phyloP scores from a whole-genome alignment of 2,329 filamentous ascomycete genomes.

The Aspergillus puulaauensis region DNA sequence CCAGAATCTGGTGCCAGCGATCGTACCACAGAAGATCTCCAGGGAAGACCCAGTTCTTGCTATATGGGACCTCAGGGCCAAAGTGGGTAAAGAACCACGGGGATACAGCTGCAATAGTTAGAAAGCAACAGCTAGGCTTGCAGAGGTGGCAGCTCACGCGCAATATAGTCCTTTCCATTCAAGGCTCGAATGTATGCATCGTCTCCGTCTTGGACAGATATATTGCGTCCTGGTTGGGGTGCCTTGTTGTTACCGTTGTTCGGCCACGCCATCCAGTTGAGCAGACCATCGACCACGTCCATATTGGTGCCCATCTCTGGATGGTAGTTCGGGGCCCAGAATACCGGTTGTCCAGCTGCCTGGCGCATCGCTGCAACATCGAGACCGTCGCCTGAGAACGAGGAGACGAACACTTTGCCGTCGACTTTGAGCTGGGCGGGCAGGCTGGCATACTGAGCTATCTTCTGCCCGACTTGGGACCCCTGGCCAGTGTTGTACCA shows the following conservation, averaged over 20 bases:
- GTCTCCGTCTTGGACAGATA: slow-evolving; percentile 45
- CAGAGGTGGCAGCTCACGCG: slow-evolving; percentile 42
- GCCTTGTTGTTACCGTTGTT: slow-evolving; percentile 51
- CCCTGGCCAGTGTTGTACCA: slow-evolving; percentile 43
- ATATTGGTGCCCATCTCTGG: slow-evolving; percentile 40
- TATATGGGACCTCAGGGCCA: slow-evolving; percentile 45
- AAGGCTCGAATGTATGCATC: slow-evolving; percentile 35
- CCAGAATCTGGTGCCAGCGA: slow-evolving; percentile 44
- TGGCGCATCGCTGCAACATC: slow-evolving; percentile 44
- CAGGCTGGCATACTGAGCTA: slow-evolving; percentile 46
- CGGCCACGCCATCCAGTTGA: slow-evolving; percentile 49
- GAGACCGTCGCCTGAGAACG: slow-evolving; percentile 52
- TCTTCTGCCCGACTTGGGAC: slow-evolving; percentile 44
- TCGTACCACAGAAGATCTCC: slow-evolving; percentile 47
- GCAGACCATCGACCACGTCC: slow-evolving; percentile 38
- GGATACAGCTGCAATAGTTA: slow-evolving; percentile 36
- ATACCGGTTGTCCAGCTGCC: slow-evolving; percentile 46
- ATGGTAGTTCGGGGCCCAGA: slow-evolving; percentile 53
- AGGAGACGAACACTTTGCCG: slow-evolving; percentile 53
- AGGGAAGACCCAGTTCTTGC: slow-evolving; percentile 54
- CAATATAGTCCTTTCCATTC: slow-evolving; percentile 50
- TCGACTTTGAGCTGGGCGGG: slow-evolving; percentile 53
- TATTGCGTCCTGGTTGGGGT: slow-evolving; percentile 37
- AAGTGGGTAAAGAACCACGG: slow-evolving; percentile 56
- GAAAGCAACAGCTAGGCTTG: neutral